These are phyloP conservation scores for Leccinum subrobustum DNA, from an alignment of 1,284 basidiomycete species.

Conservation along the genomic window DNA sequence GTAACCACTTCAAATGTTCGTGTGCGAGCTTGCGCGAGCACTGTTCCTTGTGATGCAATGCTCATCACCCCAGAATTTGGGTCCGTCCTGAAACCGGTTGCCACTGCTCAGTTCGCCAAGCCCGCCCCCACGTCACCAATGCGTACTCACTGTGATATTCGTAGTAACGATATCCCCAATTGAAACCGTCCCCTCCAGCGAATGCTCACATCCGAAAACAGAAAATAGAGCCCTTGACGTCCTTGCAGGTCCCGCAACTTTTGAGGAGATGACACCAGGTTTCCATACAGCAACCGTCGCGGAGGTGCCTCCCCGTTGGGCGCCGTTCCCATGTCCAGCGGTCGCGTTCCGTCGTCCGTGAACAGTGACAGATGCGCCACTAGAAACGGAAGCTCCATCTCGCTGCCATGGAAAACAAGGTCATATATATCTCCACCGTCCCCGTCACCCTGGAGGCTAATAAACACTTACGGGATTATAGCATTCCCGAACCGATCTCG, in stretches of 20 bases:
- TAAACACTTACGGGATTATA: conserved; percentile 62
- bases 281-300: conserved; percentile 76
- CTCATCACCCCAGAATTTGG: conserved; percentile 44
- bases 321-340: conserved; percentile 55
- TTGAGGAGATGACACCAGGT: conserved; percentile 77
- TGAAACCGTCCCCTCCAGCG: conserved; percentile 74
- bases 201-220: conserved; percentile 89
- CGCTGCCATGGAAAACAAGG: conserved; percentile 42
- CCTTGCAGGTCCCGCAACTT: conserved; percentile 77
- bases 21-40: conserved; percentile 70
- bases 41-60: conserved; percentile 50
- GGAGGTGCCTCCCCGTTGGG: conserved; percentile 46
- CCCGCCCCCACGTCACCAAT: conserved; percentile 15
- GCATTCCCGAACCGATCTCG: conserved; percentile 65
- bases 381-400: conserved; percentile 80
- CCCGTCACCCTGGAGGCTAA: conserved; percentile 21
- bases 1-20: conserved; percentile 75
- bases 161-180: conserved; percentile 71
- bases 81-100: conserved; percentile 44
- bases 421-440: conserved; percentile 24
- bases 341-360: conserved; percentile 56
- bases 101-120: conserved; percentile 22
- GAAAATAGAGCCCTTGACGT: conserved; percentile 76
- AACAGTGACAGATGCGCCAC: conserved; percentile 76
- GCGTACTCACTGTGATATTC: conserved; percentile 70